Evolutionary conservation across 768 basidiomycete genomes (phyloP).

Genomic region (Sarcomyxa edulis): DNA sequence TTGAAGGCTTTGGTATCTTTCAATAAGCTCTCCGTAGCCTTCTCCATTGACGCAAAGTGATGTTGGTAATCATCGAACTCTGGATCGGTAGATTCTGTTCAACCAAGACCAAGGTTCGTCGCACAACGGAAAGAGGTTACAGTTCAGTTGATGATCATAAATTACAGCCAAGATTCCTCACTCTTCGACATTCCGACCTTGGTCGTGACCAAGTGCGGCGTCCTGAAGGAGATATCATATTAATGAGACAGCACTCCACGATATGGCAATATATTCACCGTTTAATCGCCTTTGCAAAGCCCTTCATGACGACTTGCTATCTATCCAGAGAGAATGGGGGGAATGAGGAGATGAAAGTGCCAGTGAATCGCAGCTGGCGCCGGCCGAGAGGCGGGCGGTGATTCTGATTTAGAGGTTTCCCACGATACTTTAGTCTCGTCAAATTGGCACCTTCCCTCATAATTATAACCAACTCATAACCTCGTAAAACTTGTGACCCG

Average conservation of each 20-base stretch:
- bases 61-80: slow-evolving; percentile 87
- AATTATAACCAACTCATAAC: no score
- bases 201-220: slow-evolving; percentile 84
- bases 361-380: no score
- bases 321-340: no score
- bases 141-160: slow-evolving; percentile 1
- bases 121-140: not conserved
- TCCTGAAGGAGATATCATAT: slow-evolving; percentile 39
- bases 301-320: no score
- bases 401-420: no score
- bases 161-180: slow-evolving; percentile 29
- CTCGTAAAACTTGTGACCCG: no score
- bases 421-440: no score
- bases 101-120: no score
- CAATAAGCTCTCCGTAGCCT: slow-evolving; percentile 80
- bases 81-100: slow-evolving; percentile 70
- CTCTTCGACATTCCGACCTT: slow-evolving; percentile 93
- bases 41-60: slow-evolving; percentile 73
- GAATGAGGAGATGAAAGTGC: no score
- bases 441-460: no score
- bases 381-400: no score
- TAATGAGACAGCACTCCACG: not conserved
- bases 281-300: slow-evolving; percentile 69
- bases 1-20: slow-evolving; percentile 89
- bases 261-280: slow-evolving; percentile 40